phyloP scores from a whole-genome alignment of 345 rosid genomes.

The Garcia nutans region DNA sequence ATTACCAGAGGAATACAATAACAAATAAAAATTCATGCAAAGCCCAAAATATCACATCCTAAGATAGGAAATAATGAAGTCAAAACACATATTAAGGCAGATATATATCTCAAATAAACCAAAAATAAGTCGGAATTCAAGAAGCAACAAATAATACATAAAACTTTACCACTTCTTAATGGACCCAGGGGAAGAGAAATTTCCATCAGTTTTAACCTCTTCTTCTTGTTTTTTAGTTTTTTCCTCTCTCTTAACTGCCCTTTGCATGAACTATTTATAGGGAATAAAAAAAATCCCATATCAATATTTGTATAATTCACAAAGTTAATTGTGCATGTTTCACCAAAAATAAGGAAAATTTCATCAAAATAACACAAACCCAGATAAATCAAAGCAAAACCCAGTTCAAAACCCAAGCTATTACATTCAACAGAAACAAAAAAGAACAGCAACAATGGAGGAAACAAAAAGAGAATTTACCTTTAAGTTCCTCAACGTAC shows the following conservation, averaged over 20 bases:
- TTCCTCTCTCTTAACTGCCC: constrained; percentile 62
- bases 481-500: constrained; percentile 82
- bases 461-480: constrained; percentile 34
- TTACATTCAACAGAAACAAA: neutral
- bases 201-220: constrained; percentile 56
- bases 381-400: constrained; percentile 21
- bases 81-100: neutral
- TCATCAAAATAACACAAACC: constrained; percentile 11
- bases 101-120: neutral
- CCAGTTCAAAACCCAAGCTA: constrained; percentile 17
- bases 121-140: constrained; percentile 2
- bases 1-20: neutral
- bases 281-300: constrained; percentile 2
- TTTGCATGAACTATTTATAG: constrained; percentile 74
- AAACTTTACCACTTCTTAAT: constrained; percentile 62
- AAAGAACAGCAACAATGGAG: neutral
- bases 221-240: constrained; percentile 49
- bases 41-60: neutral
- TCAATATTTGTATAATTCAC: neutral
- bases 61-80: neutral
- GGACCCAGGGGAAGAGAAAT: constrained; percentile 36
- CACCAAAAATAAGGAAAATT: neutral
- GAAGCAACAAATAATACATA: constrained; percentile 1
- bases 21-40: neutral
- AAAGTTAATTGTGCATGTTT: neutral